These are phyloP conservation scores for Tricholoma hemisulphureum DNA, from an alignment of 768 basidiomycete species.

Conservation along the genomic window DNA sequence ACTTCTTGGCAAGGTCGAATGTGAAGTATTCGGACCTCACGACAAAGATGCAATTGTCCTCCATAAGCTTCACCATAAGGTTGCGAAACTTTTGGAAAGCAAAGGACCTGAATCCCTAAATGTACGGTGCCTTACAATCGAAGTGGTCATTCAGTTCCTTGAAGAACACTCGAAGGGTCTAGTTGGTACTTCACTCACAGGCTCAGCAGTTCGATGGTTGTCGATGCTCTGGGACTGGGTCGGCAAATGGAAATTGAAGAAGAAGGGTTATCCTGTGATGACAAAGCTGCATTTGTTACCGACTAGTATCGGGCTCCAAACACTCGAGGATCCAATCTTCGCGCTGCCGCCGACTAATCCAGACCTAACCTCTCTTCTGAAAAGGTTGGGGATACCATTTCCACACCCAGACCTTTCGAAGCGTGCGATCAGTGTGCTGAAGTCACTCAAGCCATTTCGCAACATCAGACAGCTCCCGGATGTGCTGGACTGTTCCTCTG, in stretches of 20 bases:
- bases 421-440: slow-evolving; percentile 20
- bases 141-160: slow-evolving; percentile 30
- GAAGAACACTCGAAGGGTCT: slow-evolving; percentile 17
- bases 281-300: slow-evolving; percentile 32
- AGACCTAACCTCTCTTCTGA: slow-evolving; percentile 18
- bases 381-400: slow-evolving; percentile 32
- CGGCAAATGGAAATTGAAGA: slow-evolving; percentile 18
- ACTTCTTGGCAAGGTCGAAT: slow-evolving; percentile 31
- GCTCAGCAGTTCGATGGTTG: slow-evolving; percentile 31
- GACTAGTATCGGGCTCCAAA: slow-evolving; percentile 27
- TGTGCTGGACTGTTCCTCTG: slow-evolving; percentile 26
- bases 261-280: slow-evolving; percentile 23
- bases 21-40: slow-evolving; percentile 25
- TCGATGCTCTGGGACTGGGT: slow-evolving; percentile 46
- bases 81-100: slow-evolving; percentile 22
- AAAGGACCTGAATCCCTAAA: slow-evolving; percentile 30
- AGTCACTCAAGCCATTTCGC: slow-evolving; percentile 16
- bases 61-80: slow-evolving; percentile 18
- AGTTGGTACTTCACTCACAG: slow-evolving; percentile 23
- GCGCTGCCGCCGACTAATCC: slow-evolving; percentile 20
- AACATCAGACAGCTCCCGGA: slow-evolving; percentile 27
- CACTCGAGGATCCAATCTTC: slow-evolving; percentile 28
- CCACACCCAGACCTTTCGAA: slow-evolving; percentile 26
- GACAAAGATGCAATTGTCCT: slow-evolving; percentile 34
- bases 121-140: slow-evolving; percentile 25